Evolutionary conservation across 169 alveolate species (phyloP).

Genomic region (Babesia microti): DNA sequence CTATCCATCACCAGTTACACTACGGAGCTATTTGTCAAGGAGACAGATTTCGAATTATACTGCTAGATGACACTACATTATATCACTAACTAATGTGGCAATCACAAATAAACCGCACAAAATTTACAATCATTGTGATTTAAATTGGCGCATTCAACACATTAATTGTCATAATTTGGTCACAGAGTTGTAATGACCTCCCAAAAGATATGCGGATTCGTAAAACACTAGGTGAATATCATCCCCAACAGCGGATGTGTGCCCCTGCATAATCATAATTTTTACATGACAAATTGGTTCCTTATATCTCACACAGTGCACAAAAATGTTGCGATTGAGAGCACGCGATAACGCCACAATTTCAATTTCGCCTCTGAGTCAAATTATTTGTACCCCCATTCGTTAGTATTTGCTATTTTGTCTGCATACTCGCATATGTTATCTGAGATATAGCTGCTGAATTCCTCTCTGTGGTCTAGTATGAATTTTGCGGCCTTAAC

Average conservation of each 20-base stretch:
- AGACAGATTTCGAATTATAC: slow-evolving; percentile 29
- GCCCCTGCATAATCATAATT: slow-evolving; percentile 7
- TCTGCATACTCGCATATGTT: slow-evolving; percentile 12
- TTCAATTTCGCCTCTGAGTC: slow-evolving; percentile 30
- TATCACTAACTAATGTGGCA: not conserved
- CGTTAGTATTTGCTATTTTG: slow-evolving; percentile 31
- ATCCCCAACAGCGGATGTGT: not conserved
- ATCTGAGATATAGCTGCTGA: slow-evolving; percentile 6
- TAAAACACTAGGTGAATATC: slow-evolving; percentile 15
- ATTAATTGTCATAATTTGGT: slow-evolving; percentile 1
- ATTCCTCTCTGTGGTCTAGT: slow-evolving; percentile 11
- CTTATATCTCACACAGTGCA: slow-evolving; percentile 10
- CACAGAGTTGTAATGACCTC: slow-evolving; percentile 41
- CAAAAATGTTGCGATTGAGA: slow-evolving; percentile 17
- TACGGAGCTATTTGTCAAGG: slow-evolving; percentile 51
- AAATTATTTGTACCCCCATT: slow-evolving; percentile 29
- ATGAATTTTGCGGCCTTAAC: slow-evolving; percentile 9
- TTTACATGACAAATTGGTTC: slow-evolving; percentile 4
- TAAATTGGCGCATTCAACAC: too few species aligned
- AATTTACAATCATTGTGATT: too few species aligned
- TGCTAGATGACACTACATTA: not conserved
- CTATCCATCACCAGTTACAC: slow-evolving; percentile 62
- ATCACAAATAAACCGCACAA: not conserved
- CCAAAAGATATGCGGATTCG: slow-evolving; percentile 17
- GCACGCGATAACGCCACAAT: slow-evolving; percentile 11